Evolutionary conservation across 495 filamentous ascomycete genomes (phyloP).

Genomic region (Aspergillus sclerotioniger): DNA sequence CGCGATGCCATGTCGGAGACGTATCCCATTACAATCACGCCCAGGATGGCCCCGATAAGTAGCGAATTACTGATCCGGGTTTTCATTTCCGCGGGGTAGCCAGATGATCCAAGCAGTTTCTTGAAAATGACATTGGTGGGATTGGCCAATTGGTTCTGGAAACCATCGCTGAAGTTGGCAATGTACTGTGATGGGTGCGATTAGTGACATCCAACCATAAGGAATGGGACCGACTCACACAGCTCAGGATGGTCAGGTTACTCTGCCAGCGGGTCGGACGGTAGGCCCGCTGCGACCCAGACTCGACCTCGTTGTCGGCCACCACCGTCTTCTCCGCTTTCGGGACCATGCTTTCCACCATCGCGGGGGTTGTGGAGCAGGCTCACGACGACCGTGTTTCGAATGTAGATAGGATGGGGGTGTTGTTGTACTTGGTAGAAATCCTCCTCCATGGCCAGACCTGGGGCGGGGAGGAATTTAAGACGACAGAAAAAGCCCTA

Average conservation of each 20-base stretch:
- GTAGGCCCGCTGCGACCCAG: conserved; percentile 4
- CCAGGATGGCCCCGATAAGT: conserved; percentile 37
- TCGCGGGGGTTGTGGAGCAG: too few species aligned
- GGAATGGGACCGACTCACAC: too few species aligned
- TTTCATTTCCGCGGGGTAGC: conserved; percentile 34
- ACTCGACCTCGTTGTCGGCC: conserved; percentile 11
- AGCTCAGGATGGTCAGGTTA: conserved; percentile 15
- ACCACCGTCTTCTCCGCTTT: conserved; percentile 27
- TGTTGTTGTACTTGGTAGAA: too few species aligned
- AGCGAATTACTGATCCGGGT: conserved; percentile 36
- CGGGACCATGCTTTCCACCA: not conserved
- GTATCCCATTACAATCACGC: conserved; percentile 31
- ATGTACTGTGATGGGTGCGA: conserved; percentile 29
- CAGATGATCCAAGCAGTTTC: conserved; percentile 25
- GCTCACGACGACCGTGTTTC: too few species aligned
- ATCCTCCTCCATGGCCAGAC: too few species aligned
- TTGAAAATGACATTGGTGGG: conserved; percentile 41
- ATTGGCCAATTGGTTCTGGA: conserved; percentile 34
- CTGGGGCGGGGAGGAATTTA: too few species aligned
- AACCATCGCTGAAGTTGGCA: conserved; percentile 40
- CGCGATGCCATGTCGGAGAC: conserved; percentile 35
- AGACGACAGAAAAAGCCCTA: too few species aligned
- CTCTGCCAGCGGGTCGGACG: conserved; percentile 16
- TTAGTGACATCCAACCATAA: too few species aligned
- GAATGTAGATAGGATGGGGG: too few species aligned